Evolutionary conservation across 2,329 filamentous ascomycete genomes (phyloP).

Genomic region (Botrytis cinerea): DNA sequence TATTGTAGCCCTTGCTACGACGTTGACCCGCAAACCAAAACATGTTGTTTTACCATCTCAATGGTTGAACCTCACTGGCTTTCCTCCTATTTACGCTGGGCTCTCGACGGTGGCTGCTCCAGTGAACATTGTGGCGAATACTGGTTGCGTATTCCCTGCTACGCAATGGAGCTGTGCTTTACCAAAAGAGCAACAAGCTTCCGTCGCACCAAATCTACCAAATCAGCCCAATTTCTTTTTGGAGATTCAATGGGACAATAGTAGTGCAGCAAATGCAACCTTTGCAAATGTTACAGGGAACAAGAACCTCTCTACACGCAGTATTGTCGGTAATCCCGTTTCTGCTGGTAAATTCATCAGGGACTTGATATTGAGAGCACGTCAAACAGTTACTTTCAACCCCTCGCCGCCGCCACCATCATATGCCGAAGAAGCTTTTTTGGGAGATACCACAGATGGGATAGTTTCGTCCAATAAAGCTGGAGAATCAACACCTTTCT

Average conservation of each 20-base stretch:
- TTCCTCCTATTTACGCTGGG: slow-evolving; percentile 83
- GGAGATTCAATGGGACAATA: slow-evolving; percentile 73
- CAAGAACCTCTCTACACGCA: slow-evolving; percentile 32
- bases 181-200: slow-evolving; percentile 73
- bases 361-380: slow-evolving; percentile 36
- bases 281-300: slow-evolving; percentile 45
- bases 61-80: slow-evolving; percentile 85
- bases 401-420: slow-evolving; percentile 51
- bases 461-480: slow-evolving; percentile 67
- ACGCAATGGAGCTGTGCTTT: slow-evolving; percentile 85
- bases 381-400: slow-evolving; percentile 45
- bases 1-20: slow-evolving; percentile 58
- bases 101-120: slow-evolving; percentile 76
- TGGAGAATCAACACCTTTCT: slow-evolving; percentile 87
- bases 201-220: slow-evolving; percentile 61
- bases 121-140: slow-evolving; percentile 62
- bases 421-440: slow-evolving; percentile 69
- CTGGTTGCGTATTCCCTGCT: slow-evolving; percentile 69
- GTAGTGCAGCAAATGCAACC: slow-evolving; percentile 48
- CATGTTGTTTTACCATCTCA: slow-evolving; percentile 46
- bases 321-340: slow-evolving; percentile 38
- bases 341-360: slow-evolving; percentile 41
- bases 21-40: slow-evolving; percentile 48
- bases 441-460: slow-evolving; percentile 83
- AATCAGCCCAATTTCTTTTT: slow-evolving; percentile 78